A percentile compares a stretch with the other conserved stretches of the same genome.
These are phyloP conservation scores for Aspergillus cristatus DNA, from an alignment of 495 filamentous ascomycete genomes.

Conservation along the genomic window DNA sequence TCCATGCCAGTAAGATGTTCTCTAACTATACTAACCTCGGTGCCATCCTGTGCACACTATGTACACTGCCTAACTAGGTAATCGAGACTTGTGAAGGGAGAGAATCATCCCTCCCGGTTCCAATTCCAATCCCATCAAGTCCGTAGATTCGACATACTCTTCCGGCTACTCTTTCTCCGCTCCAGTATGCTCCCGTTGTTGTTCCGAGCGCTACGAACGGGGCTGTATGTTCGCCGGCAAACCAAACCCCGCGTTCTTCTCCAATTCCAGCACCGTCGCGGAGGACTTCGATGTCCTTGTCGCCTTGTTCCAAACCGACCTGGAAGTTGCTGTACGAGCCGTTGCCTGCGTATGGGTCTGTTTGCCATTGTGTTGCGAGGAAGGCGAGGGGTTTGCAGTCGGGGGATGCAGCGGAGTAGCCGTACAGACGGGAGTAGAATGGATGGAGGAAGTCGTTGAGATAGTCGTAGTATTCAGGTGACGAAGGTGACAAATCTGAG, in stretches of 20 bases:
- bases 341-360: slow-evolving; percentile 74
- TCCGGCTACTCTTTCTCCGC: slow-evolving; percentile 68
- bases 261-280: slow-evolving; percentile 46
- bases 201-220: slow-evolving; percentile 85
- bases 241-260: slow-evolving; percentile 72
- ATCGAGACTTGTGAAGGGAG: too few relatives aligned
- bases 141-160: slow-evolving; percentile 44
- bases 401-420: slow-evolving; percentile 43
- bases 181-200: slow-evolving; percentile 85
- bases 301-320: slow-evolving; percentile 59
- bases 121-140: slow-evolving; percentile 10
- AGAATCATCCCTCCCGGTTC: too few relatives aligned
- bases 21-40: too few relatives aligned
- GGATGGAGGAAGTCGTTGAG: slow-evolving; percentile 38
- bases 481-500: slow-evolving; percentile 13
- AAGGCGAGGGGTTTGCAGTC: slow-evolving; percentile 55
- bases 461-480: slow-evolving; percentile 19
- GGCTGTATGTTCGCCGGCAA: slow-evolving; percentile 90
- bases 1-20: too few relatives aligned
- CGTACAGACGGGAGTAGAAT: slow-evolving; percentile 67
- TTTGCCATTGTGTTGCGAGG: slow-evolving; percentile 69
- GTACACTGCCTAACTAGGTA: too few relatives aligned
- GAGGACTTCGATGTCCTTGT: slow-evolving; percentile 62
- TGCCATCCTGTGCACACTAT: too few relatives aligned
- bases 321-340: slow-evolving; percentile 93